A percentile compares a stretch with the other conserved stretches of the same genome.
Evolutionary conservation across 345 rosid genomes (phyloP).

Genomic region (Nephelium lappaceum): DNA sequence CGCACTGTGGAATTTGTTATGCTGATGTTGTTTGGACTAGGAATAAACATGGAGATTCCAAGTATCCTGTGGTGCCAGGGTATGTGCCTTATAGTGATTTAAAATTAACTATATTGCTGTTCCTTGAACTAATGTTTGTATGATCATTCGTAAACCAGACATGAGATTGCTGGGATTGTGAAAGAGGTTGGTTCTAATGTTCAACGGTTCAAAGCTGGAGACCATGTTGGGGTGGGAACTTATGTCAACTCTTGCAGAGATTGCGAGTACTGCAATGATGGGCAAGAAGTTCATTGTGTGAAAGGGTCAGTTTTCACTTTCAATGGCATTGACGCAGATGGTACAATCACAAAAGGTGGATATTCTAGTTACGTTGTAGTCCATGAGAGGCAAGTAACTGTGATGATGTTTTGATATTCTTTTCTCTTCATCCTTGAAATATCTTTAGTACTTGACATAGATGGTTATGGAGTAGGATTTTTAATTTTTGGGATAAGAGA

Average conservation of each 20-base stretch:
- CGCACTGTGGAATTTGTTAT: constrained; percentile 92
- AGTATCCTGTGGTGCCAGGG: constrained; percentile 94
- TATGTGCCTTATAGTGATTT: constrained; percentile 29
- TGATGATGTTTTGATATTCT: neutral
- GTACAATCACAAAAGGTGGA: constrained; percentile 83
- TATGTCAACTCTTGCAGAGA: constrained; percentile 80
- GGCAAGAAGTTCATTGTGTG: constrained; percentile 56
- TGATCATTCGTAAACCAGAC: constrained; percentile 43
- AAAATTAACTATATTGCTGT: neutral
- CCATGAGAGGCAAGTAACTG: constrained; percentile 58
- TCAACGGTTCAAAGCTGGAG: constrained; percentile 64
- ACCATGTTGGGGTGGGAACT: constrained; percentile 91
- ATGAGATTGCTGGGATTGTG: constrained; percentile 87
- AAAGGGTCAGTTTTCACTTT: constrained; percentile 63
- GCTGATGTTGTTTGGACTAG: constrained; percentile 81
- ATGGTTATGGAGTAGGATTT: neutral
- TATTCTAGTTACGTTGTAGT: constrained; percentile 76
- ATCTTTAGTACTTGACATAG: neutral
- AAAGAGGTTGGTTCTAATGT: constrained; percentile 78
- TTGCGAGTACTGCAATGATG: constrained; percentile 67
- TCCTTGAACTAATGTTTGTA: constrained; percentile 14
- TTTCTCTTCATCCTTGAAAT: neutral
- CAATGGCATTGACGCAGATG: constrained; percentile 71
- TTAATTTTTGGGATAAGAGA: neutral
- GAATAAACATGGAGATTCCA: constrained; percentile 60